phyloP scores from a whole-genome alignment of 768 basidiomycete species.

The Imleria badia region DNA sequence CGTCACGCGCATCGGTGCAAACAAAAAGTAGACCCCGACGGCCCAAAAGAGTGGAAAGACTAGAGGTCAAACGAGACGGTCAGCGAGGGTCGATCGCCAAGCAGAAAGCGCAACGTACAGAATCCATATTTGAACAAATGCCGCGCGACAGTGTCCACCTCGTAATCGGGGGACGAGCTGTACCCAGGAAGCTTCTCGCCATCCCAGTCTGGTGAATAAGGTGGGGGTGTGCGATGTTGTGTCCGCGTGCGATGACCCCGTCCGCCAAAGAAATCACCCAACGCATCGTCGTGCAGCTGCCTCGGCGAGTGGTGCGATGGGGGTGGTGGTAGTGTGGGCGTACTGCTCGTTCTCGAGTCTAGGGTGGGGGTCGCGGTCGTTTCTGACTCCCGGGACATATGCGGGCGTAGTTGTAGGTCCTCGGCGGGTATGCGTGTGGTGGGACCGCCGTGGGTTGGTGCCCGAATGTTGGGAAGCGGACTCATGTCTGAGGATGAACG shows the following conservation, averaged over 20 bases:
- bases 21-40: constrained; percentile 54
- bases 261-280: constrained; percentile 34
- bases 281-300: constrained; percentile 30
- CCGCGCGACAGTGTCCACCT: constrained; percentile 56
- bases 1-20: constrained; percentile 48
- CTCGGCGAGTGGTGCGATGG: constrained; percentile 22
- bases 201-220: constrained; percentile 45
- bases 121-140: constrained; percentile 66
- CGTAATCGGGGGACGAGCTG: constrained; percentile 32
- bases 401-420: constrained; percentile 22
- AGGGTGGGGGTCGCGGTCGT: constrained; percentile 14
- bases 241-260: constrained; percentile 25
- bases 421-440: constrained; percentile 10
- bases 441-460: neutral
- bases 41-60: constrained; percentile 67
- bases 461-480: constrained; percentile 11
- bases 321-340: constrained; percentile 23
- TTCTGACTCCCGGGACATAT: constrained; percentile 26
- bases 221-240: constrained; percentile 33
- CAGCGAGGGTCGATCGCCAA: neutral
- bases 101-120: constrained; percentile 35
- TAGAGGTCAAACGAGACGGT: constrained; percentile 16
- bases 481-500: constrained; percentile 11
- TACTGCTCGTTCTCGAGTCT: constrained; percentile 14
- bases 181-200: constrained; percentile 31